phyloP scores from a whole-genome alignment of 345 rosid species.

The Acer yangbiense region DNA sequence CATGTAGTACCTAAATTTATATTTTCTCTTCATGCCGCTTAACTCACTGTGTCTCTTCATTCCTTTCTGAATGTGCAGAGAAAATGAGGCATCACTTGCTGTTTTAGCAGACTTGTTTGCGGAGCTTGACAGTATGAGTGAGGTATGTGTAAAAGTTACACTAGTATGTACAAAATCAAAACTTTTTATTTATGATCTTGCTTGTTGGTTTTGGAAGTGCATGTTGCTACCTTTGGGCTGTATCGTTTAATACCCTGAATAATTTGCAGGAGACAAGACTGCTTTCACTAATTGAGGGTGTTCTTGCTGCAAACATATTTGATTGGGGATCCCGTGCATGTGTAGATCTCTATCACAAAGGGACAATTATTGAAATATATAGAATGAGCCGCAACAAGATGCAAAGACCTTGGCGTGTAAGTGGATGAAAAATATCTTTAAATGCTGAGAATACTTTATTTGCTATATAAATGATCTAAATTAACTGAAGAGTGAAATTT shows the following conservation, averaged over 20 bases:
- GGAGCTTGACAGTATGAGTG: conserved; percentile 87
- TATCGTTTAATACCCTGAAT: conserved; percentile 11
- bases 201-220: neutral
- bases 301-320: conserved; percentile 96
- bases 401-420: conserved; percentile 98
- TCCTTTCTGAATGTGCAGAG: conserved; percentile 50
- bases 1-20: neutral
- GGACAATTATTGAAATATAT: conserved; percentile 96
- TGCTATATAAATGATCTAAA: neutral
- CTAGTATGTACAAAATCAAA: neutral
- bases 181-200: neutral
- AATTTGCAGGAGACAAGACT: conserved; percentile 78
- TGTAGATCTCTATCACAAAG: conserved; percentile 97
- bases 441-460: neutral
- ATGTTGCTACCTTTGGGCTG: neutral
- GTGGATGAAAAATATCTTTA: conserved; percentile 27
- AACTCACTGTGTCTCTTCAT: neutral
- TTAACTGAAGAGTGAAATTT: neutral
- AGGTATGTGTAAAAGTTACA: conserved; percentile 48
- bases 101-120: conserved; percentile 83
- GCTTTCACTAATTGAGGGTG: conserved; percentile 92
- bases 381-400: conserved; percentile 98
- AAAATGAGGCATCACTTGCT: conserved; percentile 98
- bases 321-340: conserved; percentile 99
- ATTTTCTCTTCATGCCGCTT: neutral